These are phyloP conservation scores for Fragaria nilgerrensis DNA, from an alignment of 306 rosid genomes.

Conservation along the genomic window DNA sequence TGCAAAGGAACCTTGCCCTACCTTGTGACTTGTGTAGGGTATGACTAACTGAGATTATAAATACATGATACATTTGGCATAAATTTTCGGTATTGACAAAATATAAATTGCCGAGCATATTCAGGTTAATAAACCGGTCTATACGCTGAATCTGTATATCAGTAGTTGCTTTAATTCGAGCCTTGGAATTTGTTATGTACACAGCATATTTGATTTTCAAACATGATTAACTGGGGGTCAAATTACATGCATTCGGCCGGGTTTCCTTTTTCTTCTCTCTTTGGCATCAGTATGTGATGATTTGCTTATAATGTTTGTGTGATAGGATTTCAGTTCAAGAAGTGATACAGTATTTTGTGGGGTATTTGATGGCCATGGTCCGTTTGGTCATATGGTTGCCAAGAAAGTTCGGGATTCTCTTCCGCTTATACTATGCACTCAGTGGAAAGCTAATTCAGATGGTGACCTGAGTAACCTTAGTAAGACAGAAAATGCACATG, in stretches of 20 bases:
- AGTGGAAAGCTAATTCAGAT: conserved; percentile 39
- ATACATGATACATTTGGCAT: background rate
- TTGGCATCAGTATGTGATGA: conserved; percentile 4
- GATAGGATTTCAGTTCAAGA: conserved; percentile 39
- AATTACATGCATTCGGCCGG: background rate
- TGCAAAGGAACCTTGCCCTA: background rate
- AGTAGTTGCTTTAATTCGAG: background rate
- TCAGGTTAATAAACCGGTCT: background rate
- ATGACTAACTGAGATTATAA: background rate
- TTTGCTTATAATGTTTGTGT: conserved; percentile 17
- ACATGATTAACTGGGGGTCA: background rate
- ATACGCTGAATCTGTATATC: background rate
- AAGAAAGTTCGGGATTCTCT: conserved; percentile 52
- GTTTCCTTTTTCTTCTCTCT: background rate
- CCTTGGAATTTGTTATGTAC: background rate
- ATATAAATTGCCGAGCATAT: background rate
- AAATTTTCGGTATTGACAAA: background rate
- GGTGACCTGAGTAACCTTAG: conserved; percentile 22
- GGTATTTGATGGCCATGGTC: conserved; percentile 62
- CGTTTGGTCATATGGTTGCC: conserved; percentile 52
- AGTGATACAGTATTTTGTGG: conserved; percentile 52
- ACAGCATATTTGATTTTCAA: background rate
- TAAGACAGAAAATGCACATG: conserved; percentile 10
- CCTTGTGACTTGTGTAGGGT: background rate
- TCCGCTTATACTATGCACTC: conserved; percentile 39